Conservation (phyloP, 1,284 basidiomycete species). For the Neotropicomus parvogracilis region DNA sequence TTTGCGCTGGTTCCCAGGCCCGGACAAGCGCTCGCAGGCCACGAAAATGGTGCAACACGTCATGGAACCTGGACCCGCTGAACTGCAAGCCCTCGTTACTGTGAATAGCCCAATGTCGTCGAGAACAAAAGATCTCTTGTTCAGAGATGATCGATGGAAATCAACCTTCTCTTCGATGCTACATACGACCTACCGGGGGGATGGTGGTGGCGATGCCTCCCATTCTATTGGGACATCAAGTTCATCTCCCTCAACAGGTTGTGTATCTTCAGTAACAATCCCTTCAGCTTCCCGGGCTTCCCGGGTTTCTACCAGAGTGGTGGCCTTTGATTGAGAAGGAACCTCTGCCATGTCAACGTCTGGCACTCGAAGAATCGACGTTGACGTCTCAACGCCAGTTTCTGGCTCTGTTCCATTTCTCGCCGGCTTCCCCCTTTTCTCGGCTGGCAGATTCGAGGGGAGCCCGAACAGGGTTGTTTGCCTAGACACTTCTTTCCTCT, state of each 20-base stretch:
- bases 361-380: conserved; percentile 7
- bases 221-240: conserved; percentile 31
- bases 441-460: conserved; percentile 24
- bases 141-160: too few species aligned
- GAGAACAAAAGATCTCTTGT: neutral
- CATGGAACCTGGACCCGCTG: too few species aligned
- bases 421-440: conserved; percentile 20
- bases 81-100: too few species aligned
- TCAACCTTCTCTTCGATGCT: neutral
- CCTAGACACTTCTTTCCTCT: conserved; percentile 31
- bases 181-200: conserved; percentile 10
- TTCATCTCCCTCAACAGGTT: conserved; percentile 30
- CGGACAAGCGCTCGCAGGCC: too few species aligned
- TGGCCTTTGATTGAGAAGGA: conserved; percentile 14
- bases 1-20: too few species aligned
- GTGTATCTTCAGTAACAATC: conserved; percentile 20
- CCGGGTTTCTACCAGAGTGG: conserved; percentile 24
- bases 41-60: too few species aligned
- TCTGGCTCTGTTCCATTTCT: conserved; percentile 15
- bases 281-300: conserved; percentile 1
- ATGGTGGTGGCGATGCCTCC: conserved; percentile 31
- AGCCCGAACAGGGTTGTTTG: conserved; percentile 36
- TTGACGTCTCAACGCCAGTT: conserved; percentile 1
- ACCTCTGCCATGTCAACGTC: conserved; percentile 25
- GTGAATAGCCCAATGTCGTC: neutral